These are phyloP conservation scores for Populus nigra DNA, from an alignment of 345 rosid species.

Conservation along the genomic window DNA sequence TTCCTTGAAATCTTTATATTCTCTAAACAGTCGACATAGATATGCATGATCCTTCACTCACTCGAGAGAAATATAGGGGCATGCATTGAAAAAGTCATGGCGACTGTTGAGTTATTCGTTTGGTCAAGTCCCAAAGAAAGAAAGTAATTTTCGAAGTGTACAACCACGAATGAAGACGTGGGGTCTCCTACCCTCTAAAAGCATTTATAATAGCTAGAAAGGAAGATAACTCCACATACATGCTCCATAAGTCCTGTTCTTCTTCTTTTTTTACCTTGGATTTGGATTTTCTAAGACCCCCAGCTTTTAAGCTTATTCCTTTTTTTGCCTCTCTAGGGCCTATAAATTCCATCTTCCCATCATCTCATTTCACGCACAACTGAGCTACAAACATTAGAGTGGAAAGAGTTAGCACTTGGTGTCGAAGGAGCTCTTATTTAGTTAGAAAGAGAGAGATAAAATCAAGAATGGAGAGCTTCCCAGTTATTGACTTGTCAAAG, in stretches of 20 bases:
- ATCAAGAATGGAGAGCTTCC: constrained; percentile 59
- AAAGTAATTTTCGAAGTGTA: background rate
- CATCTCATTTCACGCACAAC: constrained; percentile 21
- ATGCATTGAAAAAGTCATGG: background rate
- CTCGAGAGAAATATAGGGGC: no score
- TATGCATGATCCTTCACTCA: no score
- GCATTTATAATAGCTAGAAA: background rate
- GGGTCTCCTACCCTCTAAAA: background rate
- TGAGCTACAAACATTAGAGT: background rate
- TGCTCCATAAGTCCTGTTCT: no score
- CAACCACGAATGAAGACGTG: background rate
- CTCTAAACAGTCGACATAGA: background rate
- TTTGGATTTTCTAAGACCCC: no score
- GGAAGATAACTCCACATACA: background rate
- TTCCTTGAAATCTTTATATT: background rate
- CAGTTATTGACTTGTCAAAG: constrained; percentile 63
- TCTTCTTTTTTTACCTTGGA: no score
- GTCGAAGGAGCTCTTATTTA: background rate
- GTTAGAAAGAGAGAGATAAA: background rate
- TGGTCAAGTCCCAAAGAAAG: background rate
- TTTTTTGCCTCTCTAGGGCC: constrained; percentile 15
- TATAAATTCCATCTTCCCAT: constrained; percentile 44
- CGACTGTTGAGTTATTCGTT: background rate
- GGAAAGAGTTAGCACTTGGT: background rate
- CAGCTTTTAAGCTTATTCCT: no score